Percentiles rank a stretch among this genome's conserved stretches.
Evolutionary conservation across 2,329 filamentous ascomycete species (phyloP).

Genomic region (Claviceps sp.): DNA sequence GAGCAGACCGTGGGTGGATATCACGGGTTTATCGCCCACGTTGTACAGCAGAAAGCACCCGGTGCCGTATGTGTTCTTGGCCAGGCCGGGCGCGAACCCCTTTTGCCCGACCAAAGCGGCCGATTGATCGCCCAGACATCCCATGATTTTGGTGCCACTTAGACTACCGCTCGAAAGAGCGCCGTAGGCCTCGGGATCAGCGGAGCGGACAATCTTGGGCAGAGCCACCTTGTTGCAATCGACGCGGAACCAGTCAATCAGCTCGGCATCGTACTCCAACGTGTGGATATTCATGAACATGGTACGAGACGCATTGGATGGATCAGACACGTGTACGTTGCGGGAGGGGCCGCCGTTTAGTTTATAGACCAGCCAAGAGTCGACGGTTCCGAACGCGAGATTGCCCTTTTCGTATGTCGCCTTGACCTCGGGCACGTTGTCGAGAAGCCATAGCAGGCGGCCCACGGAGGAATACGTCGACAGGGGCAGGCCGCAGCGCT

Average conservation of each 20-base stretch:
- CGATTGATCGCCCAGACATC: slow-evolving; percentile 71
- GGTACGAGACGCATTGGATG: slow-evolving; percentile 70
- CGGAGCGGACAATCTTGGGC: slow-evolving; percentile 65
- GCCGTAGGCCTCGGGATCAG: slow-evolving; percentile 57
- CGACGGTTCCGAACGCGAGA: slow-evolving; percentile 67
- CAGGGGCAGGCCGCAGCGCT: slow-evolving; percentile 61
- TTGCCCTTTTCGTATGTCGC: slow-evolving; percentile 58
- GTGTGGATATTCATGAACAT: slow-evolving; percentile 80
- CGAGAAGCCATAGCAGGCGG: slow-evolving; percentile 65
- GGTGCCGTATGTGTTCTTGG: slow-evolving; percentile 80
- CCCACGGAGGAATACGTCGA: slow-evolving; percentile 73
- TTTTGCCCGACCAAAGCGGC: slow-evolving; percentile 70
- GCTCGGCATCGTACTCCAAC: slow-evolving; percentile 57
- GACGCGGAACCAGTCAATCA: slow-evolving; percentile 63
- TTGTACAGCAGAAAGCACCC: slow-evolving; percentile 79
- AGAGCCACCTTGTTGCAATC: slow-evolving; percentile 56
- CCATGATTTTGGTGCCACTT: slow-evolving; percentile 56
- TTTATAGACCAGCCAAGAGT: slow-evolving; percentile 70
- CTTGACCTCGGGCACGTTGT: slow-evolving; percentile 52
- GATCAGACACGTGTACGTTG: slow-evolving; percentile 61
- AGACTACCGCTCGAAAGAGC: slow-evolving; percentile 45
- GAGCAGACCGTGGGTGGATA: slow-evolving; percentile 63
- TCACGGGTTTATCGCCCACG: slow-evolving; percentile 64
- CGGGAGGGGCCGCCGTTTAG: slow-evolving; percentile 56
- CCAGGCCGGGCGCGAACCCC: slow-evolving; percentile 60